Percentiles rank a stretch among this genome's conserved stretches.
phyloP scores from a whole-genome alignment of 768 basidiomycete species.

The Collybiopsis luxurians region DNA sequence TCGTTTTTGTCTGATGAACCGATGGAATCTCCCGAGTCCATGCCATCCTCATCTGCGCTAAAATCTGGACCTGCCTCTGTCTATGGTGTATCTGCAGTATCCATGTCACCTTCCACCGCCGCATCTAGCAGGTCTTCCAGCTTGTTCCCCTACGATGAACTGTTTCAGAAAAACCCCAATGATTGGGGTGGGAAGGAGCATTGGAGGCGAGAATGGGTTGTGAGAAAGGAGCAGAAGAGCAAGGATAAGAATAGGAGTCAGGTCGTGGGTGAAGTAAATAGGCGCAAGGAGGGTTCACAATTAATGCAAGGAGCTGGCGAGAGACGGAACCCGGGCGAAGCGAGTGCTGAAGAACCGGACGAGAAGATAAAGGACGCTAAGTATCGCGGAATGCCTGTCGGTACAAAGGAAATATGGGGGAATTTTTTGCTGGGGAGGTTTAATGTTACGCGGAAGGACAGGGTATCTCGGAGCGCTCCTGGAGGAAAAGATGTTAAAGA shows the following conservation, averaged over 20 bases:
- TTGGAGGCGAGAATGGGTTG: constrained; percentile 4
- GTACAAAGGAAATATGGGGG: constrained; percentile 1
- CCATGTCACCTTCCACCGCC: background rate
- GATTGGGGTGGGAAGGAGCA: background rate
- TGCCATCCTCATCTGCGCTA: too few relatives aligned
- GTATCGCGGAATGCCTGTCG: background rate
- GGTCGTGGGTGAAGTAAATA: background rate
- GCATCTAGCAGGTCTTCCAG: background rate
- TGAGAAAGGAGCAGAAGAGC: constrained; percentile 1
- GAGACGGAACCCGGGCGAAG: background rate
- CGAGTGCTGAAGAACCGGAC: background rate
- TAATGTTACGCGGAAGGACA: background rate
- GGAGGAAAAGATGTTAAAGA: background rate
- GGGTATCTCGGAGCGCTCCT: background rate
- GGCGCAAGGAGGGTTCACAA: too few relatives aligned
- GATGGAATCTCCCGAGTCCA: too few relatives aligned
- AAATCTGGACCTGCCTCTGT: too few relatives aligned
- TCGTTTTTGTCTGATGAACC: too few relatives aligned
- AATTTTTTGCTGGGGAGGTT: constrained; percentile 5
- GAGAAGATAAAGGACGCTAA: background rate
- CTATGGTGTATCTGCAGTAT: too few relatives aligned
- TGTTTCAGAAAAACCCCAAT: background rate
- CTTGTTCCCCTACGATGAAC: background rate
- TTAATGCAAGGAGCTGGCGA: background rate
- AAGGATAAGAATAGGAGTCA: too few relatives aligned